Evolutionary conservation across 805 yeast genomes (phyloP).

Genomic region (Ogataea pilisensis): DNA sequence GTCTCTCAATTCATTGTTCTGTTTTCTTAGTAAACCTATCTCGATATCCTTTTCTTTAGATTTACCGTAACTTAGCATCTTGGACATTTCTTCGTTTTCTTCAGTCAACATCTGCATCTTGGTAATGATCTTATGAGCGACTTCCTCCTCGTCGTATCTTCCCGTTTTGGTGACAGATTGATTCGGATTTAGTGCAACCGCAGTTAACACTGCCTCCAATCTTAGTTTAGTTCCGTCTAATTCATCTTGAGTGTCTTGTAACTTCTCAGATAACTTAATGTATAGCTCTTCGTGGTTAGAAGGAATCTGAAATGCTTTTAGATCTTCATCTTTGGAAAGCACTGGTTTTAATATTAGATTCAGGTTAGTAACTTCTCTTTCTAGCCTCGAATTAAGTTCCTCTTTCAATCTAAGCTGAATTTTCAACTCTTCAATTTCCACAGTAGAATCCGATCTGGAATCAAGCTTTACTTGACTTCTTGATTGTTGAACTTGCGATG

Average conservation of each 20-base stretch:
- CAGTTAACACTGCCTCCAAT: slow-evolving; percentile 59
- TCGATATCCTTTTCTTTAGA: slow-evolving; percentile 68
- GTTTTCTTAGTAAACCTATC: slow-evolving; percentile 53
- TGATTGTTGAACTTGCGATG: background rate
- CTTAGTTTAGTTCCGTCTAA: slow-evolving; percentile 57
- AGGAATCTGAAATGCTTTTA: slow-evolving; percentile 28
- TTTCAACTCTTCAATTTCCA: slow-evolving; percentile 37
- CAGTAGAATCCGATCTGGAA: slow-evolving; percentile 1
- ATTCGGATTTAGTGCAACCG: slow-evolving; percentile 47
- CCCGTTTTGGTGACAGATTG: slow-evolving; percentile 48
- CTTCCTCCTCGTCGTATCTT: slow-evolving; percentile 67
- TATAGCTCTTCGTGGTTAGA: slow-evolving; percentile 32
- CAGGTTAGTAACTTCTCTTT: slow-evolving; percentile 39
- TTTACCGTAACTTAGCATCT: slow-evolving; percentile 72
- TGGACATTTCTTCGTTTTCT: slow-evolving; percentile 68
- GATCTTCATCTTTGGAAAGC: slow-evolving; percentile 16
- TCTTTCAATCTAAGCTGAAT: slow-evolving; percentile 55
- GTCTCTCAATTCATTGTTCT: slow-evolving; percentile 43
- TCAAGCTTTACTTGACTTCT: slow-evolving; percentile 3
- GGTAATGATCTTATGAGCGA: slow-evolving; percentile 66
- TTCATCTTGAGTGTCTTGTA: slow-evolving; percentile 37
- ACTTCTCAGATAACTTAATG: slow-evolving; percentile 24
- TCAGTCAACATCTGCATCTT: slow-evolving; percentile 56
- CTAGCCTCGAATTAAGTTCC: slow-evolving; percentile 42
- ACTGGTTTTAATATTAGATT: slow-evolving; percentile 42